phyloP scores from a whole-genome alignment of 192 early-diverging fungal species.

The Coemansia sp. region DNA sequence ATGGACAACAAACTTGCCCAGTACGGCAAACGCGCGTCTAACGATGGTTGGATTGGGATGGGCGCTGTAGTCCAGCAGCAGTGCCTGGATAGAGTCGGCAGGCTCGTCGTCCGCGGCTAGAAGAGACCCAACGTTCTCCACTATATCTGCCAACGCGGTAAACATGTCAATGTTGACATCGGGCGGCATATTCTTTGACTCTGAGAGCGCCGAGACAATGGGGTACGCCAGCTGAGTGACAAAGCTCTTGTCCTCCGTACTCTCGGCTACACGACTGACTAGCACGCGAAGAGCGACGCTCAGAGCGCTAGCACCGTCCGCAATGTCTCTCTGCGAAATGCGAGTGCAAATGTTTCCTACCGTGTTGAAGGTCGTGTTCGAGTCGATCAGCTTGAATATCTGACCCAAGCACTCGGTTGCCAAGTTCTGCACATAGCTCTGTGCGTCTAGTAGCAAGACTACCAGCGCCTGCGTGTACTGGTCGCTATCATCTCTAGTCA shows the following conservation, averaged over 20 bases:
- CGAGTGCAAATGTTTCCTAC: conserved; percentile 18
- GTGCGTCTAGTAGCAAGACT: conserved; percentile 18
- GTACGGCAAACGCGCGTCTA: conserved; percentile 32
- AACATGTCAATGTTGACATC: conserved; percentile 38
- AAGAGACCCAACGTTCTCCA: conserved; percentile 22
- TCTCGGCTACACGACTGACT: conserved; percentile 17
- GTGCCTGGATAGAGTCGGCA: conserved; percentile 13
- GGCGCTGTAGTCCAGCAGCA: conserved; percentile 24
- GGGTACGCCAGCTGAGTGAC: conserved; percentile 27
- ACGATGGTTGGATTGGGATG: conserved; percentile 19
- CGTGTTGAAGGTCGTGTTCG: conserved; percentile 5
- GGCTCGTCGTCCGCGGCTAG: conserved; percentile 14
- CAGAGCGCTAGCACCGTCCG: conserved; percentile 15
- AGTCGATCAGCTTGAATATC: conserved; percentile 18
- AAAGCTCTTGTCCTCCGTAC: conserved; percentile 10
- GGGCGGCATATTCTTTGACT: neutral
- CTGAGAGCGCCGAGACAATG: conserved; percentile 17
- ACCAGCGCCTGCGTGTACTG: conserved; percentile 19
- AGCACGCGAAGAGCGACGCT: conserved; percentile 36
- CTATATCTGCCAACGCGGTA: conserved; percentile 24
- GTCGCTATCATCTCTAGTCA: conserved; percentile 24
- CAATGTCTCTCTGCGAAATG: conserved; percentile 3
- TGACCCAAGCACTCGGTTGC: conserved; percentile 40
- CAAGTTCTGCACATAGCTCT: conserved; percentile 47
- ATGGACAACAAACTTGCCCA: conserved; percentile 39